Conservation (phyloP, 345 rosid genomes). For the Corymbia maculata region DNA sequence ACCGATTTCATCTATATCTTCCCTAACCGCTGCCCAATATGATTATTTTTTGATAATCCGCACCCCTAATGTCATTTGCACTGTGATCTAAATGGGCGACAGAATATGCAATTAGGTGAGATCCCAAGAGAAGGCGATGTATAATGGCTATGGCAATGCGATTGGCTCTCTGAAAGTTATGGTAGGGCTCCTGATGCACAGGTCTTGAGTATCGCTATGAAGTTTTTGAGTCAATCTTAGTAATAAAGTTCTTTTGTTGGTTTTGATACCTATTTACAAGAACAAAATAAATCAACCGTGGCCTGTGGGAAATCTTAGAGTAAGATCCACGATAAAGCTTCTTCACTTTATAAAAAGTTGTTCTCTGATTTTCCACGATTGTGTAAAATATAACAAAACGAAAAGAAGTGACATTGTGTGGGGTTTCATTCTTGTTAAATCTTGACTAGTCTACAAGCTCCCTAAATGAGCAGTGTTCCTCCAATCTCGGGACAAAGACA, state of each 20-base stretch:
- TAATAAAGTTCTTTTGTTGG: neutral
- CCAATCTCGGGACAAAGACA: fast-evolving
- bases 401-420: neutral
- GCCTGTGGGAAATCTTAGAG: neutral
- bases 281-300: neutral
- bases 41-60: neutral
- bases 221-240: neutral
- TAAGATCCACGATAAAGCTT: neutral
- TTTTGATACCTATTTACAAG: neutral
- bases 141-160: neutral
- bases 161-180: neutral
- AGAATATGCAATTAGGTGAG: neutral
- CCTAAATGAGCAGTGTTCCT: neutral
- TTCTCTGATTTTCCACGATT: neutral
- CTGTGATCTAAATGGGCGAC: neutral
- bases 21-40: neutral
- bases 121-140: neutral
- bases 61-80: neutral
- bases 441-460: neutral
- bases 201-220: neutral
- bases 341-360: neutral
- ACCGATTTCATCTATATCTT: neutral
- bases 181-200: neutral
- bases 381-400: neutral
- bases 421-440: too few relatives aligned